Conservation (phyloP, 805 yeast genomes). For the Zygosaccharomyces rouxii region DNA sequence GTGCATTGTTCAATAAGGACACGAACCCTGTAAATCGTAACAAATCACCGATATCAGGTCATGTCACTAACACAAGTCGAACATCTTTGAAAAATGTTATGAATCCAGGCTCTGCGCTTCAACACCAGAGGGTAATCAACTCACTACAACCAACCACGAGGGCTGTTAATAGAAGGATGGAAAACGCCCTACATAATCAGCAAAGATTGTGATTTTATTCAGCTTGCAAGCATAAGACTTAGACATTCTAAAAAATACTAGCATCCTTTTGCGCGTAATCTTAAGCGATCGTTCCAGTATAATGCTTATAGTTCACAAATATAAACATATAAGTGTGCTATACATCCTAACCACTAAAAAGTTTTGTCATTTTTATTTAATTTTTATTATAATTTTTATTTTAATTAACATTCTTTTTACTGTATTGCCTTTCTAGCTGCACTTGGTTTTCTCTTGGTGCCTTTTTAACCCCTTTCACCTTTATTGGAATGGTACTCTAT, state of each 20-base stretch:
- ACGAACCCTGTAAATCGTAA: conserved; percentile 23
- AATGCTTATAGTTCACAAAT: neutral
- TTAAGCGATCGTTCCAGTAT: neutral
- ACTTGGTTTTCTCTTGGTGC: neutral
- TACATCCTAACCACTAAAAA: neutral
- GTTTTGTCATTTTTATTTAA: neutral
- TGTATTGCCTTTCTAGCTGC: neutral
- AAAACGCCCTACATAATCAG: conserved; percentile 19
- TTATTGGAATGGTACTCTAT: conserved; percentile 27
- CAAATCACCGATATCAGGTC: conserved; percentile 10
- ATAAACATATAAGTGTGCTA: neutral
- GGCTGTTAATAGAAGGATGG: conserved; percentile 39
- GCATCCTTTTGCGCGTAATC: neutral
- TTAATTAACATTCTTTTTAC: neutral
- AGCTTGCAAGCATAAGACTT: too few relatives aligned
- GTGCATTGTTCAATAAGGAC: conserved; percentile 24
- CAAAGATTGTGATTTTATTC: conserved; percentile 10
- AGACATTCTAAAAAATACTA: neutral
- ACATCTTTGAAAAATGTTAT: conserved; percentile 17
- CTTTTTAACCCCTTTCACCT: neutral
- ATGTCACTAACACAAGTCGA: conserved; percentile 15
- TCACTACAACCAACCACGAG: conserved; percentile 39
- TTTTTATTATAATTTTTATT: neutral
- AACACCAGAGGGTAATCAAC: conserved; percentile 27
- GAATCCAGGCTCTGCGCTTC: conserved; percentile 18